Percentiles rank a stretch among this genome's conserved stretches.
These are phyloP conservation scores for Skeletonema grethae DNA, from an alignment of 108 stramenopile species.

Conservation along the genomic window DNA sequence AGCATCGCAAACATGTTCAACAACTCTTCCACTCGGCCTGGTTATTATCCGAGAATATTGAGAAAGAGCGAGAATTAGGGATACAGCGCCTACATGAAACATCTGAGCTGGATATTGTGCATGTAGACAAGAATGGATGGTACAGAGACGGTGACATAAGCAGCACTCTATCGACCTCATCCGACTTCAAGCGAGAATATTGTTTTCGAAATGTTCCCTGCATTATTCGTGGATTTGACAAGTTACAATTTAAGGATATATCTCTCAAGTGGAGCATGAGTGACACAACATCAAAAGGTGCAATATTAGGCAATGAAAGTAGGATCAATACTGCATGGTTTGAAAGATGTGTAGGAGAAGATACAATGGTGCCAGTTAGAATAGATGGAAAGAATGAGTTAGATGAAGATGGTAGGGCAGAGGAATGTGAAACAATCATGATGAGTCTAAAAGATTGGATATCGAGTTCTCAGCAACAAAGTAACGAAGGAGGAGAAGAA, in stretches of 20 bases:
- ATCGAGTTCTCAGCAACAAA: conserved; percentile 13
- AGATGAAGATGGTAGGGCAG: conserved; percentile 71
- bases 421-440: conserved; percentile 64
- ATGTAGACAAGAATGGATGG: conserved; percentile 2
- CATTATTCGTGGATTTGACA: conserved; percentile 48
- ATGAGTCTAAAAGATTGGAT: conserved; percentile 60
- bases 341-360: conserved; percentile 46
- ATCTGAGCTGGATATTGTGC: conserved; percentile 11
- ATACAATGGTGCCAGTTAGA: conserved; percentile 65
- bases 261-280: conserved; percentile 15
- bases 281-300: too few species aligned
- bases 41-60: not conserved
- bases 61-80: conserved; percentile 7
- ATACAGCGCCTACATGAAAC: not conserved
- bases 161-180: conserved; percentile 4
- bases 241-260: conserved; percentile 26
- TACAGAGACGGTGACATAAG: not conserved
- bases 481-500: not conserved
- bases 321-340: conserved; percentile 65
- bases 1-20: not conserved
- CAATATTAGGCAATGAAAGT: not conserved
- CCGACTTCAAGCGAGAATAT: conserved; percentile 45
- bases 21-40: conserved; percentile 2
- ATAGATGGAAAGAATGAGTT: conserved; percentile 27
- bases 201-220: conserved; percentile 49